phyloP scores from a whole-genome alignment of 345 rosid genomes.

The Pistacia vera region DNA sequence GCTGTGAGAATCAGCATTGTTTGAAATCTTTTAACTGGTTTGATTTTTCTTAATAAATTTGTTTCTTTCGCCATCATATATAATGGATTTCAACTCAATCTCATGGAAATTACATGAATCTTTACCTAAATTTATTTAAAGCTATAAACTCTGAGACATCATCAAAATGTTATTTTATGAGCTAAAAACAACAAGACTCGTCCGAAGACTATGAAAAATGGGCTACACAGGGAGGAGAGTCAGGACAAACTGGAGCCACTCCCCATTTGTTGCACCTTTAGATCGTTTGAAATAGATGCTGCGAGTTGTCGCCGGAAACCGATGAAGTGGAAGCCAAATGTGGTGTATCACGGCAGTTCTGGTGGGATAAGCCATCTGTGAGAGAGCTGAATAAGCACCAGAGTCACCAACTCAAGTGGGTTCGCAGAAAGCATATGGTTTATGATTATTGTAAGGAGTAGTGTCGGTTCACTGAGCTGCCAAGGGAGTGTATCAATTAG shows the following conservation, averaged over 20 bases:
- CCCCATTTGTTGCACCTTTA: not conserved
- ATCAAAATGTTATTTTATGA: no score
- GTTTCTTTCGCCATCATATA: no score
- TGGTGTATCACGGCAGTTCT: not conserved
- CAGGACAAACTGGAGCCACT: constrained; percentile 1
- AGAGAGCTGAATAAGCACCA: not conserved
- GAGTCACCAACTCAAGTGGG: constrained; percentile 11
- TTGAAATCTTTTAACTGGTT: no score
- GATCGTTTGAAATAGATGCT: not conserved
- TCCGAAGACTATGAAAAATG: not conserved
- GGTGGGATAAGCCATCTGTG: constrained; percentile 3
- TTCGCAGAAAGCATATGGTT: not conserved
- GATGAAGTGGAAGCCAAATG: not conserved
- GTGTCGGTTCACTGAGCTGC: not conserved
- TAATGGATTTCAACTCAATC: no score
- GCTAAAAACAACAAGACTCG: no score
- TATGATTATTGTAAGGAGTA: not conserved
- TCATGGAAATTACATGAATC: no score
- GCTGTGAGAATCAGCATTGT: no score
- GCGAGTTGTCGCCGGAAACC: not conserved
- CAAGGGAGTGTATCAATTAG: not conserved
- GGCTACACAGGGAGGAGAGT: not conserved
- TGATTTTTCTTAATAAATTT: no score
- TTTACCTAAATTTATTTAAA: no score
- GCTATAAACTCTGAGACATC: no score